Evolutionary conservation across 495 filamentous ascomycete genomes (phyloP).

Genomic region (Tuber melanosporum): DNA sequence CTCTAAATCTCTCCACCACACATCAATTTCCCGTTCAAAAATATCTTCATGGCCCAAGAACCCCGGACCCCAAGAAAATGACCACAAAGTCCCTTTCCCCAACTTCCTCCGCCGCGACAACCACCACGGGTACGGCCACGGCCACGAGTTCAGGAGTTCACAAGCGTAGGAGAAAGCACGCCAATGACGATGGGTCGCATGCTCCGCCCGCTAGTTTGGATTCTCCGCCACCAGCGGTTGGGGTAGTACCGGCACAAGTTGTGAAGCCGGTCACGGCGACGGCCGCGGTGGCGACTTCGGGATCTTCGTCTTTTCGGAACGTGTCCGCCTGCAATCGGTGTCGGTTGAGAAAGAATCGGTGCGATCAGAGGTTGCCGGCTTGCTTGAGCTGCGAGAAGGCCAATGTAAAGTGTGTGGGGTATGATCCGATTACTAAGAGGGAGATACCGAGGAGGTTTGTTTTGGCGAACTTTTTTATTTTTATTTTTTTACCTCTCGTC

Average conservation of each 20-base stretch:
- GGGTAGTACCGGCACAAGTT: slow-evolving; percentile 6
- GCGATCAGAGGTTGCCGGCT: slow-evolving; percentile 82
- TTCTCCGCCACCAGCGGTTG: slow-evolving; percentile 21
- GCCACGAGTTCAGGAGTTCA: slow-evolving; percentile 26
- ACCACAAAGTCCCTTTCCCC: slow-evolving; percentile 1
- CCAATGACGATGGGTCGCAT: slow-evolving; percentile 30
- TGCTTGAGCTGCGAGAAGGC: slow-evolving; percentile 90
- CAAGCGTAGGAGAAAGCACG: slow-evolving; percentile 36
- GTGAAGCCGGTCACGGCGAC: slow-evolving; percentile 25
- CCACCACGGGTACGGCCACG: neutral
- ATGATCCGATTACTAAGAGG: slow-evolving; percentile 90
- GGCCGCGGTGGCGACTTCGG: slow-evolving; percentile 25
- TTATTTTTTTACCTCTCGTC: slow-evolving; percentile 8
- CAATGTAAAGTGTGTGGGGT: slow-evolving; percentile 80
- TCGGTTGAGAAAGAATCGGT: slow-evolving; percentile 84
- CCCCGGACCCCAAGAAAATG: neutral
- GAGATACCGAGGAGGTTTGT: slow-evolving; percentile 76
- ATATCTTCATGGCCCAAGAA: neutral
- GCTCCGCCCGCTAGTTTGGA: slow-evolving; percentile 14
- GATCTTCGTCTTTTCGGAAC: slow-evolving; percentile 70
- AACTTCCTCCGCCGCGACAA: neutral
- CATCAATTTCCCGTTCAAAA: neutral
- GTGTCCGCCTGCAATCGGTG: slow-evolving; percentile 94
- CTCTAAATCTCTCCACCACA: neutral
- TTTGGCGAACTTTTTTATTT: slow-evolving; percentile 14